A percentile compares a stretch with the other conserved stretches of the same genome.
phyloP scores from a whole-genome alignment of 1,139 yeast species.

The Pichia sp. region DNA sequence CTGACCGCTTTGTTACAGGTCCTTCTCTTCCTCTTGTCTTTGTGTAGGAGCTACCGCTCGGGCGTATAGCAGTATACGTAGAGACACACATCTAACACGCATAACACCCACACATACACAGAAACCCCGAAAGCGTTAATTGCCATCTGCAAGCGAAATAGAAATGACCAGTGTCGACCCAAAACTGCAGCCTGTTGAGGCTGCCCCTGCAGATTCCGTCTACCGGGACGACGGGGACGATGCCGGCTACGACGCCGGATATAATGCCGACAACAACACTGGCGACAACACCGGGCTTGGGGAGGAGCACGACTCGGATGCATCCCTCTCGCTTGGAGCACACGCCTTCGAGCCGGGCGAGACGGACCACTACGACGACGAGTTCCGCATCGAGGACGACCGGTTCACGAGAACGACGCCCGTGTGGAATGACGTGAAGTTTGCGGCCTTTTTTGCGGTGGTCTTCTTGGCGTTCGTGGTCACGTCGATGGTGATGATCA shows the following conservation, averaged over 20 bases:
- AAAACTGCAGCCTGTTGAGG: background rate
- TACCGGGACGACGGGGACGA: background rate
- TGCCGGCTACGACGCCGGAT: background rate
- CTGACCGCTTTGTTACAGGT: no score
- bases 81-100: background rate
- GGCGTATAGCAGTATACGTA: no score
- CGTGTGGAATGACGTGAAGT: slow-evolving; percentile 69
- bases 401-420: slow-evolving; percentile 66
- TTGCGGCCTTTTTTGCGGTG: slow-evolving; percentile 59
- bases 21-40: no score
- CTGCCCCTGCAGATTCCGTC: background rate
- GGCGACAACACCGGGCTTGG: background rate
- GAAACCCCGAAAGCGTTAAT: background rate
- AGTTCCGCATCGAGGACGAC: slow-evolving; percentile 37
- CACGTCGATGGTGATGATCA: slow-evolving; percentile 59
- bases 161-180: background rate
- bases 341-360: slow-evolving; percentile 16
- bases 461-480: slow-evolving; percentile 69
- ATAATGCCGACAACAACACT: background rate
- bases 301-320: background rate
- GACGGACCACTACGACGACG: slow-evolving; percentile 5
- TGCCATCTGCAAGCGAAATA: background rate
- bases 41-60: no score
- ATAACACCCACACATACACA: background rate
- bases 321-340: slow-evolving; percentile 7